phyloP scores from a whole-genome alignment of 805 yeast genomes.

The Ogataea salicorniae region DNA sequence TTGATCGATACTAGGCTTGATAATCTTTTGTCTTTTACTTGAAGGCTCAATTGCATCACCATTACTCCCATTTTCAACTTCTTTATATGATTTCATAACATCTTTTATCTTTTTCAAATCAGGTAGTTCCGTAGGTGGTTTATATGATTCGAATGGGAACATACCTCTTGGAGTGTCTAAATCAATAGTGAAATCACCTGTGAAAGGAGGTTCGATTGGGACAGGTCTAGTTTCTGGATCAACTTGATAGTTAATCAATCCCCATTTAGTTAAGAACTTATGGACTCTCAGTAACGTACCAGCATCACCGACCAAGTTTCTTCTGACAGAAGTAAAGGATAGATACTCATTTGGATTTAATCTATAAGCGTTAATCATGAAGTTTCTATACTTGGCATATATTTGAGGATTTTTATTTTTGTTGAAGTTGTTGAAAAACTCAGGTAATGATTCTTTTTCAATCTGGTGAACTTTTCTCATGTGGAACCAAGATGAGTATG shows the following conservation, averaged over 20 bases:
- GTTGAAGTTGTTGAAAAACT: slow-evolving; percentile 61
- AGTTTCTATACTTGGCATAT: slow-evolving; percentile 78
- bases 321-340: slow-evolving; percentile 85
- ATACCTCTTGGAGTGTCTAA: slow-evolving; percentile 89
- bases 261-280: slow-evolving; percentile 84
- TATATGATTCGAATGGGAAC: slow-evolving; percentile 84
- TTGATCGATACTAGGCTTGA: slow-evolving; percentile 32
- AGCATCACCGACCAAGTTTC: slow-evolving; percentile 88
- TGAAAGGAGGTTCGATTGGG: slow-evolving; percentile 63
- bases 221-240: slow-evolving; percentile 71
- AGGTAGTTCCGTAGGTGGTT: slow-evolving; percentile 50
- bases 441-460: slow-evolving; percentile 82
- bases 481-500: slow-evolving; percentile 83
- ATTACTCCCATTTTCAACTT: slow-evolving; percentile 1
- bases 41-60: slow-evolving; percentile 12
- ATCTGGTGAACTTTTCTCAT: slow-evolving; percentile 67
- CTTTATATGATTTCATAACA: slow-evolving; percentile 6
- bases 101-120: slow-evolving; percentile 27
- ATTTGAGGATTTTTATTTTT: slow-evolving; percentile 77
- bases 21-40: slow-evolving; percentile 21
- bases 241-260: slow-evolving; percentile 87
- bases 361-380: slow-evolving; percentile 83
- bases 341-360: slow-evolving; percentile 85
- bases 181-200: slow-evolving; percentile 71
- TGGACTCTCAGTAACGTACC: slow-evolving; percentile 84